Evolutionary conservation across 2,329 filamentous ascomycete genomes (phyloP).

Genomic region (Ophiostoma novo-ulmi): DNA sequence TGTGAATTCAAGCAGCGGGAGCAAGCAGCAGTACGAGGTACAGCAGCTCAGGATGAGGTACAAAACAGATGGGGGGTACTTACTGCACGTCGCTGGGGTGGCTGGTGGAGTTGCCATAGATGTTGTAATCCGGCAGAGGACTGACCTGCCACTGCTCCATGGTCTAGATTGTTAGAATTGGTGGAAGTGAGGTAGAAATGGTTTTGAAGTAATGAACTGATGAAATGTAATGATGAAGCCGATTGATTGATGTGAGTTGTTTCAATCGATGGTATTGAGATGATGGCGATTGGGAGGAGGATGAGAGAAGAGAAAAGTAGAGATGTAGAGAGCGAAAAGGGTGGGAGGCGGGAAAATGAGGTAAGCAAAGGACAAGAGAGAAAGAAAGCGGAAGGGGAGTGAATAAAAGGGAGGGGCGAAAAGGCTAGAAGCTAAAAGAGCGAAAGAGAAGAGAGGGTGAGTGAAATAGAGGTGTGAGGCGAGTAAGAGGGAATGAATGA

Average conservation of each 20-base stretch:
- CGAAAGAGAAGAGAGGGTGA: background rate
- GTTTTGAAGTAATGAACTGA: background rate
- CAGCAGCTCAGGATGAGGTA: constrained; percentile 1
- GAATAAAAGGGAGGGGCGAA: background rate
- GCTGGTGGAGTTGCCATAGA: constrained; percentile 51
- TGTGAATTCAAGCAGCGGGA: background rate
- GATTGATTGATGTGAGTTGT: background rate
- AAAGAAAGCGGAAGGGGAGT: constrained; percentile 8
- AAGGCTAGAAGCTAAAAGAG: background rate
- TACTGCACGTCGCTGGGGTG: constrained; percentile 55
- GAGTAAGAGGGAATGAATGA: background rate
- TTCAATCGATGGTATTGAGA: background rate
- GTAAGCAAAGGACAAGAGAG: background rate
- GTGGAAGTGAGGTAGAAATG: background rate
- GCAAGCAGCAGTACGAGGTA: constrained; percentile 2
- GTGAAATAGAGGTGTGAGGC: background rate
- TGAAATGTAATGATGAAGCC: background rate
- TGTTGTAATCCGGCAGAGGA: constrained; percentile 56
- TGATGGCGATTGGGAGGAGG: background rate
- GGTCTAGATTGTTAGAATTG: constrained; percentile 36
- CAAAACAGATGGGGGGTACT: constrained; percentile 37
- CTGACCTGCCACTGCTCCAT: constrained; percentile 60
- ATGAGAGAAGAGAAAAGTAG: background rate
- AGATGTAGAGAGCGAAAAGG: constrained; percentile 7
- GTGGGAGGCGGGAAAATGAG: background rate